Conservation (phyloP, 345 rosid species). For the Salix koriyanagi region DNA sequence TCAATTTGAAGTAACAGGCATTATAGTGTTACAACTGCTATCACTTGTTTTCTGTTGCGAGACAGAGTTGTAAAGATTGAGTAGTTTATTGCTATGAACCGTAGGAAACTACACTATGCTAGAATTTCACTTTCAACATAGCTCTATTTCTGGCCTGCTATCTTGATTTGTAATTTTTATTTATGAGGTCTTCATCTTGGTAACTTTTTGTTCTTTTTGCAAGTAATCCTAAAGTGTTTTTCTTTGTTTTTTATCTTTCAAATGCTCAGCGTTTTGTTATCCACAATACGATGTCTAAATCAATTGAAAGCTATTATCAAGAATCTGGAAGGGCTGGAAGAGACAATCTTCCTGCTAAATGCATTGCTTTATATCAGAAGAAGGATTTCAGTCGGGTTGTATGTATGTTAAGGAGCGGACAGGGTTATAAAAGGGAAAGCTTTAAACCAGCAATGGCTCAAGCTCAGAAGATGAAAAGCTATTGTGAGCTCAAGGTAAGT, state of each 20-base stretch:
- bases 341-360: constrained; percentile 61
- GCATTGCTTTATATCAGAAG: constrained; percentile 77
- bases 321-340: constrained; percentile 95
- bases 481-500: constrained; percentile 82
- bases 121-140: not conserved
- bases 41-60: not conserved
- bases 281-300: constrained; percentile 91
- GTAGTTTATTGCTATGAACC: not conserved
- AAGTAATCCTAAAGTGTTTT: not conserved
- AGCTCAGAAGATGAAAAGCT: constrained; percentile 82
- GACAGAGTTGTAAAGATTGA: not conserved
- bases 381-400: constrained; percentile 93
- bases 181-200: not conserved
- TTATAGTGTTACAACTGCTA: not conserved
- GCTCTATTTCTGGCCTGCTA: not conserved
- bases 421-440: constrained; percentile 53
- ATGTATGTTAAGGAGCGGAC: constrained; percentile 82
- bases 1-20: not conserved
- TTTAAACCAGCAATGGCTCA: constrained; percentile 78
- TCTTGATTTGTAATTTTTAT: not conserved
- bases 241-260: not conserved
- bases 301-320: constrained; percentile 90
- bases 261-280: constrained; percentile 67
- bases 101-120: not conserved
- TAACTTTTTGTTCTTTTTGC: not conserved